Evolutionary conservation across 202 grass and related monocot genomes (phyloP).

Genomic region (Schoenoplectus triqueter): DNA sequence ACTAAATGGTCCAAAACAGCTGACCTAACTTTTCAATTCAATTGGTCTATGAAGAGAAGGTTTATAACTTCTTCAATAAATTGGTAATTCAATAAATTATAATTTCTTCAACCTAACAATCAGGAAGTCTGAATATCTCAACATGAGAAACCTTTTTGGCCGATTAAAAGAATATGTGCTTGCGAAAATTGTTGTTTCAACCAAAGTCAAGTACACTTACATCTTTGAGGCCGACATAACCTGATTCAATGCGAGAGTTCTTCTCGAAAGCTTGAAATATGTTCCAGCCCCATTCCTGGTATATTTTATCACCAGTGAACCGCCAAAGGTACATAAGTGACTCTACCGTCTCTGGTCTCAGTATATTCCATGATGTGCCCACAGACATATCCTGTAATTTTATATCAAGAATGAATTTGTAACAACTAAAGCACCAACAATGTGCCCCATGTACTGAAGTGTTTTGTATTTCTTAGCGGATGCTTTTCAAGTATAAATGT

Average conservation of each 20-base stretch:
- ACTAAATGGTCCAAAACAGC: neutral
- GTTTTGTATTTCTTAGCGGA: neutral
- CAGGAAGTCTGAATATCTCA: neutral
- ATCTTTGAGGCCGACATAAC: conserved; percentile 94
- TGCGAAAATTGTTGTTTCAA: neutral
- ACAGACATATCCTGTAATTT: conserved; percentile 84
- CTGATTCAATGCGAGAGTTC: conserved; percentile 94
- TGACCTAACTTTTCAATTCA: neutral
- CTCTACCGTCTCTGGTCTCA: conserved; percentile 96
- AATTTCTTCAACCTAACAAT: neutral
- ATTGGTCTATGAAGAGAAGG: neutral
- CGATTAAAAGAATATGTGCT: neutral
- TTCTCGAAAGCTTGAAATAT: conserved; percentile 99
- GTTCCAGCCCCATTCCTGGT: conserved; percentile 99
- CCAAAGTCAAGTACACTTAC: conserved; percentile 52
- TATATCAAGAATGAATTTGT: neutral
- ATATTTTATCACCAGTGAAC: conserved; percentile 91
- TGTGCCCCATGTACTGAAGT: conserved; percentile 4
- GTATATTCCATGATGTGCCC: conserved; percentile 98
- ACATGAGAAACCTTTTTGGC: neutral
- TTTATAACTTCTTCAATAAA: conserved; percentile 8
- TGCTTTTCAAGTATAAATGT: neutral
- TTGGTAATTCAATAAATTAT: conserved; percentile 21
- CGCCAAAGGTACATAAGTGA: conserved; percentile 96
- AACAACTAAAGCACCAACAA: neutral